A percentile compares a stretch with the other conserved stretches of the same genome.
Conservation (phyloP, 2,329 filamentous ascomycete genomes). For the Fusarium veterinarium region DNA sequence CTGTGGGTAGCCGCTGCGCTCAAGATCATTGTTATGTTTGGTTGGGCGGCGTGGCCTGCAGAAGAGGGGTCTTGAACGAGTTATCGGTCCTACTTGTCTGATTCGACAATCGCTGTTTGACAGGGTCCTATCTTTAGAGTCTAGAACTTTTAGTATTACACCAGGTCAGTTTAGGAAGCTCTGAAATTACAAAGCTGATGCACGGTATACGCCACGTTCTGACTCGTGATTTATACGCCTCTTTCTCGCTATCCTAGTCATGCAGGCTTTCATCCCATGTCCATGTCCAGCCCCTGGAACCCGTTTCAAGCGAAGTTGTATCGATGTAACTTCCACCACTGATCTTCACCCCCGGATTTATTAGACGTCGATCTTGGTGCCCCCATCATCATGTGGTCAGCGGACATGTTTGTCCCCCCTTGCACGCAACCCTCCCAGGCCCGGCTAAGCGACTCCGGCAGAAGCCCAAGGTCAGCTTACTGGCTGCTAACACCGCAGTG, state of each 20-base stretch:
- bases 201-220: neutral
- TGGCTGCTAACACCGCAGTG: neutral
- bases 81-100: neutral
- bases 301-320: neutral
- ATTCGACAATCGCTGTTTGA: neutral
- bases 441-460: neutral
- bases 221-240: neutral
- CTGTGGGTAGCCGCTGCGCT: constrained; percentile 70
- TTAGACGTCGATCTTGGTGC: neutral
- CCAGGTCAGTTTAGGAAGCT: constrained; percentile 12
- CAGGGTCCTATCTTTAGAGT: neutral
- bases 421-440: constrained; percentile 10
- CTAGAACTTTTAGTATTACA: neutral
- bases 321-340: neutral
- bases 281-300: neutral
- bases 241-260: neutral
- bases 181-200: neutral
- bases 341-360: neutral
- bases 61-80: constrained; percentile 48
- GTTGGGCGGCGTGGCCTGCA: constrained; percentile 71
- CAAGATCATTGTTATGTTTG: constrained; percentile 66
- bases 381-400: constrained; percentile 2
- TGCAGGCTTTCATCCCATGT: neutral
- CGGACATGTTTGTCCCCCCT: neutral
- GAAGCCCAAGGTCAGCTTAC: constrained; percentile 16